A percentile compares a stretch with the other conserved stretches of the same genome.
These are phyloP conservation scores for Brassica nigra DNA, from an alignment of 345 rosid genomes.

Conservation along the genomic window DNA sequence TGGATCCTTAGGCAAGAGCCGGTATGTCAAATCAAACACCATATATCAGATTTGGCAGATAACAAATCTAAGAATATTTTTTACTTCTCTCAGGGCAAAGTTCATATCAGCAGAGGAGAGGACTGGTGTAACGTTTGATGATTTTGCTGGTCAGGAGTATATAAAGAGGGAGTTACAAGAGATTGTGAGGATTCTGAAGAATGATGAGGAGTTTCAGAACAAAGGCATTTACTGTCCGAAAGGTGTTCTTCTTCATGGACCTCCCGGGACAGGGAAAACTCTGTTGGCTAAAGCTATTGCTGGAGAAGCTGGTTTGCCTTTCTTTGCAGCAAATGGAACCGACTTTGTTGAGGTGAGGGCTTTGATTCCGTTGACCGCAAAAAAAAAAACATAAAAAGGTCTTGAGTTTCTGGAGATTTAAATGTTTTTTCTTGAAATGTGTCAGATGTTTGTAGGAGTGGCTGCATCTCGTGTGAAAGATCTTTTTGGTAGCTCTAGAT, in stretches of 20 bases:
- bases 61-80: background rate
- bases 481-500: slow-evolving; percentile 89
- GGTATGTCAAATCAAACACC: slow-evolving; percentile 52
- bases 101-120: slow-evolving; percentile 95
- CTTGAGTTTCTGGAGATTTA: background rate
- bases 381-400: background rate
- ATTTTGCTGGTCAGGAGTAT: slow-evolving; percentile 98
- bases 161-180: slow-evolving; percentile 89
- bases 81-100: slow-evolving; percentile 60
- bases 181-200: slow-evolving; percentile 83
- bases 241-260: slow-evolving; percentile 97
- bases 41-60: background rate
- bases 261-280: slow-evolving; percentile 98
- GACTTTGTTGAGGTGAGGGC: slow-evolving; percentile 87
- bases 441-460: slow-evolving; percentile 97
- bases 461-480: slow-evolving; percentile 99
- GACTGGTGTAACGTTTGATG: slow-evolving; percentile 93
- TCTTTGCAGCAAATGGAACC: slow-evolving; percentile 95
- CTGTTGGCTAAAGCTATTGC: slow-evolving; percentile 98
- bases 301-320: slow-evolving; percentile 98
- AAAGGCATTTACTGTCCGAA: slow-evolving; percentile 96
- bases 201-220: slow-evolving; percentile 87
- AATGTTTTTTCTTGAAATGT: background rate
- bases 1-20: slow-evolving; percentile 89
- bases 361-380: background rate